phyloP scores from a whole-genome alignment of 176 grass and related monocot species.

The Zea luxurians region DNA sequence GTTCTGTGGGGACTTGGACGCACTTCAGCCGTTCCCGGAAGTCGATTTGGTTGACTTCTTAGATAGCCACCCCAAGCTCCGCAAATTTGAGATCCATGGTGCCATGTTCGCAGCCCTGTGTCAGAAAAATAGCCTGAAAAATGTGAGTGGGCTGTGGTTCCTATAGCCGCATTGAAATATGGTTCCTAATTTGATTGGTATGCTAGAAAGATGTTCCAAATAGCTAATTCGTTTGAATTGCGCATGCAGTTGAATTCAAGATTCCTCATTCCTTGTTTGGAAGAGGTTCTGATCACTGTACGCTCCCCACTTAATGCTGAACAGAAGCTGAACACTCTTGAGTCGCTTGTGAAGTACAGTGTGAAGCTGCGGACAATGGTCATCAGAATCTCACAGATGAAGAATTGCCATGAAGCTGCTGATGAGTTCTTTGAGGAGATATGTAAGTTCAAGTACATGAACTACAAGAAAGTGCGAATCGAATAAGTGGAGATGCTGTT shows the following conservation, averaged over 20 bases:
- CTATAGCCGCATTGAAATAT: neutral
- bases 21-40: slow-evolving; percentile 83
- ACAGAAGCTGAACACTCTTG: slow-evolving; percentile 84
- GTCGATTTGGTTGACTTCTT: slow-evolving; percentile 90
- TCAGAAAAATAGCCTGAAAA: slow-evolving; percentile 91
- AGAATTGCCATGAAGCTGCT: slow-evolving; percentile 87
- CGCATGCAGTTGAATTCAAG: slow-evolving; percentile 74
- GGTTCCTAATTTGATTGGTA: slow-evolving; percentile 11
- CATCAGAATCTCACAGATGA: slow-evolving; percentile 97
- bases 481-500: slow-evolving; percentile 53
- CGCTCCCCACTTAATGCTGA: slow-evolving; percentile 94
- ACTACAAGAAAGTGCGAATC: slow-evolving; percentile 62
- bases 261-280: slow-evolving; percentile 79
- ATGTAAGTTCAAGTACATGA: slow-evolving; percentile 88
- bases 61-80: slow-evolving; percentile 67
- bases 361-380: slow-evolving; percentile 67
- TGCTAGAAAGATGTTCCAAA: neutral
- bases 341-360: slow-evolving; percentile 75
- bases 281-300: slow-evolving; percentile 86
- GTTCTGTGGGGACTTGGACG: slow-evolving; percentile 81
- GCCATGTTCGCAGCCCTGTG: slow-evolving; percentile 95
- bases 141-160: slow-evolving; percentile 42
- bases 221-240: slow-evolving; percentile 33
- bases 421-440: slow-evolving; percentile 98
- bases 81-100: slow-evolving; percentile 90